Percentiles rank a stretch among this genome's conserved stretches.
phyloP scores from a whole-genome alignment of 129 eudicot species.

The Pseudognaphalium luteoalbum region DNA sequence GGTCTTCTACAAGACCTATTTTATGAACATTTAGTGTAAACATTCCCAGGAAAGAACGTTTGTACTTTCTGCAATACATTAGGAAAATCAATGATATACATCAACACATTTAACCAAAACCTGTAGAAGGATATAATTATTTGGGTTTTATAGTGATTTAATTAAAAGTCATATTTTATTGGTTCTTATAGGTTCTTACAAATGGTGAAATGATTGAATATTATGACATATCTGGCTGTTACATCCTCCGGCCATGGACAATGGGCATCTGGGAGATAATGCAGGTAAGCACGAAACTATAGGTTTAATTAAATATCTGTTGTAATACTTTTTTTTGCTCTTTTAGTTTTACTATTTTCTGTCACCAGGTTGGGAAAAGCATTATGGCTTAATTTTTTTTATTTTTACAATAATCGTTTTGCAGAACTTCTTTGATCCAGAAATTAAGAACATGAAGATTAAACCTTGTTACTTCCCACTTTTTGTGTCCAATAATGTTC shows the following conservation, averaged over 20 bases:
- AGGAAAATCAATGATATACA: too few relatives aligned
- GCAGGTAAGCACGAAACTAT: conserved; percentile 57
- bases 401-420: conserved; percentile 7
- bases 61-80: too few relatives aligned
- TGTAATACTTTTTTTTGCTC: background rate
- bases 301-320: background rate
- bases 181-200: conserved; percentile 60
- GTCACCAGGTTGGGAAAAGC: background rate
- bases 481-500: conserved; percentile 73
- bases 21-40: background rate
- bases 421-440: conserved; percentile 84
- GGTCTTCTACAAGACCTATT: background rate
- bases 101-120: background rate
- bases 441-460: conserved; percentile 79
- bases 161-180: background rate
- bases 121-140: background rate
- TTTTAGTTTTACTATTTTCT: background rate
- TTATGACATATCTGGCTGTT: conserved; percentile 93
- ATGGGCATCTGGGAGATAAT: conserved; percentile 87
- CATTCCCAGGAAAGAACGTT: background rate
- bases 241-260: conserved; percentile 93
- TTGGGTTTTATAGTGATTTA: background rate
- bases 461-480: conserved; percentile 88
- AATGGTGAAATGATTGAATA: conserved; percentile 87
- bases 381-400: conserved; percentile 2